Percentiles rank a stretch among this genome's conserved stretches.
Conservation (phyloP, 192 early-diverging fungal genomes). For the Backusella sp. region DNA sequence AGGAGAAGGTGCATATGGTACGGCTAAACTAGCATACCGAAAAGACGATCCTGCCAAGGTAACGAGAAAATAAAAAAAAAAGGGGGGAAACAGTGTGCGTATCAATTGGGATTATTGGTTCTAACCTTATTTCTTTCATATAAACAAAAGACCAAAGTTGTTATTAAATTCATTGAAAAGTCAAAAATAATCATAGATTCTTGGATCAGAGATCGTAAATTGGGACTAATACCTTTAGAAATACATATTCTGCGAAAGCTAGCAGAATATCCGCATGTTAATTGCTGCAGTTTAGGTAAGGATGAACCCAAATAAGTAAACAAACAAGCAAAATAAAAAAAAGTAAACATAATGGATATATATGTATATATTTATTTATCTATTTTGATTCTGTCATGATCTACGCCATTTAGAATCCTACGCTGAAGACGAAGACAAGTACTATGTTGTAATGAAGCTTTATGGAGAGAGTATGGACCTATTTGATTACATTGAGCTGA, state of each 20-base stretch:
- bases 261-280: conserved; percentile 1
- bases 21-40: conserved; percentile 57
- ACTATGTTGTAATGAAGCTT: conserved; percentile 59
- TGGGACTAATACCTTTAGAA: conserved; percentile 67
- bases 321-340: conserved; percentile 45
- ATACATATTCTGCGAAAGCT: conserved; percentile 65
- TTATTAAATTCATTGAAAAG: conserved; percentile 72
- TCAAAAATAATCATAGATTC: conserved; percentile 54
- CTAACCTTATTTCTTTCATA: conserved; percentile 8
- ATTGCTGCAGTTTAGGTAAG: conserved; percentile 18
- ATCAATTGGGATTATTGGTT: neutral
- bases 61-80: neutral
- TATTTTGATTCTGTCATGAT: neutral
- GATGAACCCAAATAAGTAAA: conserved; percentile 21
- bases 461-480: conserved; percentile 47
- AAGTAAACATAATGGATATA: conserved; percentile 5
- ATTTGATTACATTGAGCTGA: conserved; percentile 53
- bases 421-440: conserved; percentile 70
- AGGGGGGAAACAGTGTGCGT: neutral
- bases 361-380: neutral
- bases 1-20: conserved; percentile 70
- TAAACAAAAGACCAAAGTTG: conserved; percentile 38
- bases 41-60: conserved; percentile 51
- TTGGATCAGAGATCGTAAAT: conserved; percentile 48
- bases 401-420: conserved; percentile 44